Conservation (phyloP, 805 yeast species). For the Candida sakaeoensis region DNA sequence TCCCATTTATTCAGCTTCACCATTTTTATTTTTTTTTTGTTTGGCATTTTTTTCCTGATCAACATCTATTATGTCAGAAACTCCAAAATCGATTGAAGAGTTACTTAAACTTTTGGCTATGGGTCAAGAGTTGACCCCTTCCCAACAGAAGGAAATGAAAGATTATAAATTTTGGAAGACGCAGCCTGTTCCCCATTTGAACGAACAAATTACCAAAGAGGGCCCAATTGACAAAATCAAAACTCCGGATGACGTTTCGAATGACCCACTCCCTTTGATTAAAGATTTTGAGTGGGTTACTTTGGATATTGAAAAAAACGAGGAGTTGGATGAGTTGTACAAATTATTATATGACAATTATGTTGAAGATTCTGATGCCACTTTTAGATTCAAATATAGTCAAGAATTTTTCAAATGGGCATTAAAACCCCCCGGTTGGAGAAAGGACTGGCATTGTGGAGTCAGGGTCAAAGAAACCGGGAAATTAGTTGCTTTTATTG, state of each 20-base stretch:
- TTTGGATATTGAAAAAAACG: slow-evolving; percentile 53
- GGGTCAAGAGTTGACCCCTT: slow-evolving; percentile 53
- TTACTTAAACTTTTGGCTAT: slow-evolving; percentile 51
- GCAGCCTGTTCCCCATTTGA: slow-evolving; percentile 85
- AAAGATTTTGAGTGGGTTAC: slow-evolving; percentile 87
- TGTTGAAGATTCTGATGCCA: slow-evolving; percentile 90
- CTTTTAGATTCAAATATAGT: slow-evolving; percentile 87
- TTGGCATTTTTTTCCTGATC: neutral
- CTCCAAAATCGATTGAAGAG: slow-evolving; percentile 49
- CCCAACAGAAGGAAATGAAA: slow-evolving; percentile 69
- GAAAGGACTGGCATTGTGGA: slow-evolving; percentile 85
- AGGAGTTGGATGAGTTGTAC: slow-evolving; percentile 73
- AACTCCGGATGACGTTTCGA: slow-evolving; percentile 69
- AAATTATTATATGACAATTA: slow-evolving; percentile 81
- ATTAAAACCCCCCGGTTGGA: slow-evolving; percentile 90
- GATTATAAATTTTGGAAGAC: slow-evolving; percentile 97
- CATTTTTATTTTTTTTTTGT: slow-evolving; percentile 25
- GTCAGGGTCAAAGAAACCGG: slow-evolving; percentile 77
- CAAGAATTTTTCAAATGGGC: slow-evolving; percentile 89
- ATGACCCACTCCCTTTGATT: slow-evolving; percentile 65
- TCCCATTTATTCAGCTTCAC: slow-evolving; percentile 35
- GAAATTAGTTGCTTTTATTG: slow-evolving; percentile 85
- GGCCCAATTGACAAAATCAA: slow-evolving; percentile 77
- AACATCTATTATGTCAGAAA: slow-evolving; percentile 6
- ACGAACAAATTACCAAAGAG: slow-evolving; percentile 61